Percentiles rank a stretch among this genome's conserved stretches.
Conservation (phyloP, 768 basidiomycete species). For the Cytidiella melzeri region DNA sequence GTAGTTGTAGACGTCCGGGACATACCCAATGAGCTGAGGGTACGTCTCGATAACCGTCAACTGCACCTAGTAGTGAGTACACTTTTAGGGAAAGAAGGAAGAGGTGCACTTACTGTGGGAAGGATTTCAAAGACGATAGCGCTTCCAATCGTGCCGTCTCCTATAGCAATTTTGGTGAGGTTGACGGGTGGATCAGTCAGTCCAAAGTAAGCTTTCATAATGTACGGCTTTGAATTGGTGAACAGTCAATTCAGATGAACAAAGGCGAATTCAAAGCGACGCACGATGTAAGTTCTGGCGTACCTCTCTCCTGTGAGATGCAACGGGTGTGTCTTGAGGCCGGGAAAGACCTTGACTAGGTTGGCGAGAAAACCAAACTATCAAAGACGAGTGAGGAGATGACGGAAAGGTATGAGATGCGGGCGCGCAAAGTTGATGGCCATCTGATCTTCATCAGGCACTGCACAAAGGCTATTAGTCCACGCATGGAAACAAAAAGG, state of each 20-base stretch:
- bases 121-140: constrained; percentile 12
- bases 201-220: constrained; percentile 63
- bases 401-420: neutral
- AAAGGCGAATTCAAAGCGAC: neutral
- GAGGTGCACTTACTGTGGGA: constrained; percentile 29
- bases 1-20: constrained; percentile 56
- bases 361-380: constrained; percentile 73
- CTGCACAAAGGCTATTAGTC: constrained; percentile 5
- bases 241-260: neutral
- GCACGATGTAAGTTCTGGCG: constrained; percentile 63
- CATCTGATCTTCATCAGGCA: constrained; percentile 55
- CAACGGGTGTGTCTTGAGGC: constrained; percentile 60
- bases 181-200: constrained; percentile 62
- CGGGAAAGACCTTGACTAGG: constrained; percentile 69
- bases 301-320: constrained; percentile 71
- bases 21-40: constrained; percentile 71
- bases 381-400: neutral
- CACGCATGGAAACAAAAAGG: neutral
- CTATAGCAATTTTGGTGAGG: constrained; percentile 63
- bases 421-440: constrained; percentile 41
- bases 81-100: constrained; percentile 23
- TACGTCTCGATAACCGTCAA: constrained; percentile 61
- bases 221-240: constrained; percentile 50
- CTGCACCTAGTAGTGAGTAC: constrained; percentile 24
- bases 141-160: constrained; percentile 54